Base-by-base conservation (phyloP, 106 monocot species). In the Agapanthus africanus region DNA sequence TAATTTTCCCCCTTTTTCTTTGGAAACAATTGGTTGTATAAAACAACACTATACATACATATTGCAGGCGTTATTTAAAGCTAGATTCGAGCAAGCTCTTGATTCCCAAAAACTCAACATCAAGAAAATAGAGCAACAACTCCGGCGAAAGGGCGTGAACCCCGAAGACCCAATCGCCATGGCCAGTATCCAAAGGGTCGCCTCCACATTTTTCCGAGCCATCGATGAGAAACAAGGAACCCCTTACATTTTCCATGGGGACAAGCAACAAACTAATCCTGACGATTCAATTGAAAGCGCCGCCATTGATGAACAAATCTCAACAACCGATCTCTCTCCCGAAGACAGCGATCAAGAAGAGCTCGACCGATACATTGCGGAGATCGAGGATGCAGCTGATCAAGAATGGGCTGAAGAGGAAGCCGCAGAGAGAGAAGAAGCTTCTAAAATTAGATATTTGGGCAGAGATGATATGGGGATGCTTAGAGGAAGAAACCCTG, bases 331-430 rank as follows among this genome's bases (percentile, higher is more conserved):
- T 32, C 14, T 85, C n/a, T 70, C 74, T 38, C 56, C 83, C 5
- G 97, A 99, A 13, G 93, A 99, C 72, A 99, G 99, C 34, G 93
- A 99, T 54, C 93, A 99, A 70, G 99, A 99, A 71, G 99, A 99
- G 79, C 93, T 99, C 42, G 99, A 99, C 36, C 84, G 81, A 7
- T 99, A 90, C 76, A 99, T 99, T 66, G 83, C 86, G 62, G 99
- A 93, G 66, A 93, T 99, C 40, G 90, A 99, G 79, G 87, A 85
- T 72, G 82, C 90, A 33, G 99, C 99, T 2, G 90, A 89, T 67
- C 70, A 87, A 76, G 93, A 93, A 65, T 99, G 86, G 84, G 99
- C 71, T 27, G 83, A 63, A 37, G 93, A 99, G 75, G 99, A 93
- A 79, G 99, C 86, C 37, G 89, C 87, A 14, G 99, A 99, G 52